These are phyloP conservation scores for Graphilbum fragrans DNA, from an alignment of 2,329 filamentous ascomycete species.

Conservation along the genomic window DNA sequence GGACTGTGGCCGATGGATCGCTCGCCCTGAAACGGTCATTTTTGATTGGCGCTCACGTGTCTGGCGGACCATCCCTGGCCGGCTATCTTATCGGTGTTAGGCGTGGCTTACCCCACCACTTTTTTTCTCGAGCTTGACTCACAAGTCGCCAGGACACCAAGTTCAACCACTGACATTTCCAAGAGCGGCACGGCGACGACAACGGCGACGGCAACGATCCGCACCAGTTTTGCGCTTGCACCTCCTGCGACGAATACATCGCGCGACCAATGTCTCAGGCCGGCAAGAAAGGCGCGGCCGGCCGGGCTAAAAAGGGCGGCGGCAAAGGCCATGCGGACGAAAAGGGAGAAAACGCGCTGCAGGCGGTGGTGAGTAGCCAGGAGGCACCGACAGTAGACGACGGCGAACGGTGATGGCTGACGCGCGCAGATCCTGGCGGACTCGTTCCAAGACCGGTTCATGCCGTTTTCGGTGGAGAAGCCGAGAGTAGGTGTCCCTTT, in stretches of 20 bases:
- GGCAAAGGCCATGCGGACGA: slow-evolving; percentile 36
- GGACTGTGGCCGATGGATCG: too few relatives aligned
- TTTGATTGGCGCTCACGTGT: too few relatives aligned
- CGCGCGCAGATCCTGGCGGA: slow-evolving; percentile 66
- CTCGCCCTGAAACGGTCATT: too few relatives aligned
- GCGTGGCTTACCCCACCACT: too few relatives aligned
- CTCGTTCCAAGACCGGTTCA: slow-evolving; percentile 86
- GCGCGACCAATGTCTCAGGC: slow-evolving; percentile 25
- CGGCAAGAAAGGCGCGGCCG: slow-evolving; percentile 9
- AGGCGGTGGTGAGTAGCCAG: slow-evolving; percentile 41
- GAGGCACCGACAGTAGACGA: neutral
- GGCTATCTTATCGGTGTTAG: too few relatives aligned
- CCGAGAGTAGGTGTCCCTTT: slow-evolving; percentile 45
- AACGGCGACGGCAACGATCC: neutral
- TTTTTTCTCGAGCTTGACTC: too few relatives aligned
- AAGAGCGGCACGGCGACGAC: slow-evolving; percentile 7
- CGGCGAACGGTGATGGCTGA: neutral
- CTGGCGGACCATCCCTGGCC: too few relatives aligned
- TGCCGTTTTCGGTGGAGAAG: slow-evolving; percentile 76
- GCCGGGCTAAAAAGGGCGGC: slow-evolving; percentile 37
- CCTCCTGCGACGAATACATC: neutral
- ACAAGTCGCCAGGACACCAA: too few relatives aligned
- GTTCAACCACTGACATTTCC: slow-evolving; percentile 13
- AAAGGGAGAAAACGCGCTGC: slow-evolving; percentile 46
- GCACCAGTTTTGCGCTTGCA: neutral